phyloP scores from a whole-genome alignment of 441 rosid species.

The Pelargonium cotyledonis region DNA sequence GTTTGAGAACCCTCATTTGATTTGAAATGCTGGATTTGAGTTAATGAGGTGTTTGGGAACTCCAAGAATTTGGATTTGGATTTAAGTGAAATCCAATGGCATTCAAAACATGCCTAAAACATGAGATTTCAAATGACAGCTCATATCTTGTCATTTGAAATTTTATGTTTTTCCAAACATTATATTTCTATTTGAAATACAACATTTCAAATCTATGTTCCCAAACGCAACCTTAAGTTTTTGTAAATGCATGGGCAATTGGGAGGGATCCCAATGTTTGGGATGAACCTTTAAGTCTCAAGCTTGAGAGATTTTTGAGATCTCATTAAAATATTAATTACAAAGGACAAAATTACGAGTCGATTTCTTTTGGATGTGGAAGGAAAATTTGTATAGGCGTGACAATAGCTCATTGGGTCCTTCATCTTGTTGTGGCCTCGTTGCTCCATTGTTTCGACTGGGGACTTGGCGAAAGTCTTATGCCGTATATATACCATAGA shows the following conservation, averaged over 20 bases:
- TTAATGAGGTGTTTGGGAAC: too few relatives aligned
- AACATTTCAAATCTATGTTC: too few relatives aligned
- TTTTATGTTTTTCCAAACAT: too few relatives aligned
- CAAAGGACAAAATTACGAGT: conserved; percentile 49
- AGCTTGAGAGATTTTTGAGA: conserved; percentile 46
- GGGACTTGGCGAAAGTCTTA: conserved; percentile 35
- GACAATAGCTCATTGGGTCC: conserved; percentile 50
- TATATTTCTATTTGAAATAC: too few relatives aligned
- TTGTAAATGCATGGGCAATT: conserved; percentile 42
- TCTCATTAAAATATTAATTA: conserved; percentile 26
- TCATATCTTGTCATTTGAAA: too few relatives aligned
- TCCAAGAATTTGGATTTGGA: too few relatives aligned
- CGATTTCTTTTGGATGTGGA: conserved; percentile 55
- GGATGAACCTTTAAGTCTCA: conserved; percentile 34
- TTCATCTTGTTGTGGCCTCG: conserved; percentile 49
- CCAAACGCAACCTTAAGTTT: too few relatives aligned
- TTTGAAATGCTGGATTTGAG: too few relatives aligned
- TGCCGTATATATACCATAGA: conserved; percentile 44
- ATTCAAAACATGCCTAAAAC: too few relatives aligned
- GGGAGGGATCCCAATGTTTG: conserved; percentile 43
- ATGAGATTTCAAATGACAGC: too few relatives aligned
- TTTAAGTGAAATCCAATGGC: too few relatives aligned
- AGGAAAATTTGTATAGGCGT: conserved; percentile 57
- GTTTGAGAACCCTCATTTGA: too few relatives aligned
- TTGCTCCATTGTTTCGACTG: conserved; percentile 49